These are phyloP conservation scores for Podospora sp. DNA, from an alignment of 495 filamentous ascomycete species.

Conservation along the genomic window DNA sequence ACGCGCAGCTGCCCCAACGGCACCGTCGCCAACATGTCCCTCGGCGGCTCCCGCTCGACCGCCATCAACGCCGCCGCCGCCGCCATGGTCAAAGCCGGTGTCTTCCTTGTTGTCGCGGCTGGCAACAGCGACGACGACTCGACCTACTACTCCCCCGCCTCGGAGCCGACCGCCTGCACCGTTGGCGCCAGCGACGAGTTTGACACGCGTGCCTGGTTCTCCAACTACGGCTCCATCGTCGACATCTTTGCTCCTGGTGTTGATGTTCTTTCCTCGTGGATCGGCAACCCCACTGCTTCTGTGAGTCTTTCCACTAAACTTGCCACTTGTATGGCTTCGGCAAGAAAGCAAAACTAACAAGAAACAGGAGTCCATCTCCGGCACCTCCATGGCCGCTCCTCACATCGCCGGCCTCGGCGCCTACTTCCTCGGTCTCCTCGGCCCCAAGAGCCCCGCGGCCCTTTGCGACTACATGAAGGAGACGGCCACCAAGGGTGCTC, in stretches of 20 bases:
- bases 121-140: slow-evolving; percentile 53
- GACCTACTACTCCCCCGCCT: slow-evolving; percentile 54
- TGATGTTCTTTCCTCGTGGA: slow-evolving; percentile 58
- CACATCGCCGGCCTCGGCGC: slow-evolving; percentile 63
- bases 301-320: slow-evolving; percentile 28
- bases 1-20: slow-evolving; percentile 41
- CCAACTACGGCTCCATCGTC: slow-evolving; percentile 62
- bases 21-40: slow-evolving; percentile 53
- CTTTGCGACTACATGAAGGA: slow-evolving; percentile 46
- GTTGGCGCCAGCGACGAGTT: slow-evolving; percentile 55
- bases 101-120: slow-evolving; percentile 57
- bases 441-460: slow-evolving; percentile 45
- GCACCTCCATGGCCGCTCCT: slow-evolving; percentile 67
- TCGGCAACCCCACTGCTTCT: slow-evolving; percentile 50
- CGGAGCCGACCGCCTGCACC: slow-evolving; percentile 58
- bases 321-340: no score
- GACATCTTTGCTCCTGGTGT: slow-evolving; percentile 66
- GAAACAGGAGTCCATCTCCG: slow-evolving; percentile 59
- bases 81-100: slow-evolving; percentile 50
- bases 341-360: not conserved
- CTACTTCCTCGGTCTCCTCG: slow-evolving; percentile 55
- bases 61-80: slow-evolving; percentile 56
- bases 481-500: slow-evolving; percentile 37
- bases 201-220: slow-evolving; percentile 58
- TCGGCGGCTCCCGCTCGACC: slow-evolving; percentile 54